Evolutionary conservation across 176 grass and related monocot species (phyloP).

Genomic region (Musa schizocarpa): DNA sequence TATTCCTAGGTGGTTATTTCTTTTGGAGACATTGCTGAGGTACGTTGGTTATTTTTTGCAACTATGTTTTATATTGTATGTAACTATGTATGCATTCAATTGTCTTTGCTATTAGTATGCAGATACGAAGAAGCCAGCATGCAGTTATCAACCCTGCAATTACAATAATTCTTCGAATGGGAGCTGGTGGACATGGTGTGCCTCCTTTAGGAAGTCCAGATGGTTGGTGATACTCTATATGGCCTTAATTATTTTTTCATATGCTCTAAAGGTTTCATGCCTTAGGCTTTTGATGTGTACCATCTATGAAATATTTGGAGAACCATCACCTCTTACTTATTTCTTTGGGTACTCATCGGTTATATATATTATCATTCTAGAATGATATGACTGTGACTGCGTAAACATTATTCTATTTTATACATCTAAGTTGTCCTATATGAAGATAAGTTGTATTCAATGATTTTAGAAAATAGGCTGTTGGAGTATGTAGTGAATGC

Average conservation of each 20-base stretch:
- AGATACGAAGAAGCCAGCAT: constrained; percentile 90
- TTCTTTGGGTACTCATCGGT: no score
- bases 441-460: no score
- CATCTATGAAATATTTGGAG: no score
- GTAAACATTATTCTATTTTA: no score
- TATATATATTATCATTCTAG: no score
- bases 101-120: constrained; percentile 30
- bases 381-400: no score
- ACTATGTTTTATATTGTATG: background rate
- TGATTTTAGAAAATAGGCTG: no score
- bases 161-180: constrained; percentile 85
- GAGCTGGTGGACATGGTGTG: constrained; percentile 89
- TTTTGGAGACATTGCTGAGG: constrained; percentile 51
- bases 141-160: constrained; percentile 98
- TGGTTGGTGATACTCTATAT: constrained; percentile 36
- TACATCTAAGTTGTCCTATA: no score
- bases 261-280: background rate
- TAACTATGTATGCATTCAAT: background rate
- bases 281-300: background rate
- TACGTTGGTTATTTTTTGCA: constrained; percentile 12
- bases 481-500: no score
- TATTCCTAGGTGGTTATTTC: constrained; percentile 35
- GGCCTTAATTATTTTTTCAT: background rate
- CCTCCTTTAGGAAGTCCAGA: constrained; percentile 88
- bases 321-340: no score